These are phyloP conservation scores for Fraxinus cuspidata DNA, from an alignment of 257 asterid genomes.

Conservation along the genomic window DNA sequence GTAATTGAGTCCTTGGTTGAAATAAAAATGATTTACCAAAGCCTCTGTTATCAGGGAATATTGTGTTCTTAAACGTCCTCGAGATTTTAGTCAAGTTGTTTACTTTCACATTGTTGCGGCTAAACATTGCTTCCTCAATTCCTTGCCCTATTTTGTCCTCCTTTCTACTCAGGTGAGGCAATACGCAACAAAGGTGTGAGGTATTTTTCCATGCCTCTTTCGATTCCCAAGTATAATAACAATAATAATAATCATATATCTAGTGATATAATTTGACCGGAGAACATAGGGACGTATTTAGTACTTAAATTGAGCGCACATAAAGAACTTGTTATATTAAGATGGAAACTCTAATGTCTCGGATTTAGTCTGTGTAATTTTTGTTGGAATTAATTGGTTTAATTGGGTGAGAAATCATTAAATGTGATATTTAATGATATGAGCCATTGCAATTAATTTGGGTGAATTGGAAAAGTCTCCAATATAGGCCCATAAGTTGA, in stretches of 20 bases:
- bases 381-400: no score
- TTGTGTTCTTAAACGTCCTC: not conserved
- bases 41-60: not conserved
- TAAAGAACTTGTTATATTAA: not conserved
- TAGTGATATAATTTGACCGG: not conserved
- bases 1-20: not conserved
- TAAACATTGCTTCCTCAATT: not conserved
- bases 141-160: not conserved
- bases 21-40: not conserved
- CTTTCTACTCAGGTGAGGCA: not conserved
- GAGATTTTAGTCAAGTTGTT: not conserved
- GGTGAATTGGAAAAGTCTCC: no score
- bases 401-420: no score
- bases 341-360: not conserved
- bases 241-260: not conserved
- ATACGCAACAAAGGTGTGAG: not conserved
- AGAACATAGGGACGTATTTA: not conserved
- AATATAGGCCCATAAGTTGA: no score
- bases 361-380: not conserved
- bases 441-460: no score
- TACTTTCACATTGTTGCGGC: not conserved
- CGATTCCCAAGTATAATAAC: not conserved
- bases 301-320: not conserved
- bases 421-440: no score
- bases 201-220: not conserved